Percentiles rank a stretch among this genome's conserved stretches.
These are phyloP conservation scores for Cladosporium velox DNA, from an alignment of 2,329 filamentous ascomycete genomes.

Conservation along the genomic window DNA sequence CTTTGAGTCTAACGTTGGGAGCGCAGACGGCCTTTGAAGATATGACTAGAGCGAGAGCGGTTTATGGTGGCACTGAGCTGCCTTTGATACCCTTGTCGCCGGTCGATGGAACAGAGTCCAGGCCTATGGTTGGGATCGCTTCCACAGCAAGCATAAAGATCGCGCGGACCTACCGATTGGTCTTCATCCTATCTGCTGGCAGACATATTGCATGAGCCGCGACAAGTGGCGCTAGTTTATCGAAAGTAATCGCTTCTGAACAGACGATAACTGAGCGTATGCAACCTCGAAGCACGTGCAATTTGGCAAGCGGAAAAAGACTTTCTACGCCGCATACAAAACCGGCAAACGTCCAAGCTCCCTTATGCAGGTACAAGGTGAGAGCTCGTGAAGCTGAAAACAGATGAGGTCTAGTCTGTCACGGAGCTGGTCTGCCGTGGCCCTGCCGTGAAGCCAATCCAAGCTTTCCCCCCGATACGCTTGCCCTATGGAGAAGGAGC, in stretches of 20 bases:
- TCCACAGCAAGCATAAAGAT: neutral
- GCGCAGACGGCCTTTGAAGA: neutral
- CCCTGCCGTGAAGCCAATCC: conserved; percentile 8
- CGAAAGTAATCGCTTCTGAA: neutral
- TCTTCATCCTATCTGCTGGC: neutral
- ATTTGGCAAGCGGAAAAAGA: neutral
- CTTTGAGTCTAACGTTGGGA: neutral
- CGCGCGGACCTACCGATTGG: neutral
- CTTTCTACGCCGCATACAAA: neutral
- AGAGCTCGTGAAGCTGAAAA: neutral
- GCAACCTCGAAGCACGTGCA: neutral
- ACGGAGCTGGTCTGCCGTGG: conserved; percentile 7
- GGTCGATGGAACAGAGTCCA: neutral
- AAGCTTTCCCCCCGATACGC: conserved; percentile 1
- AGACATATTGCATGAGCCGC: neutral
- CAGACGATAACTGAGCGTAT: neutral
- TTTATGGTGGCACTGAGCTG: neutral
- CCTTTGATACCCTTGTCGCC: neutral
- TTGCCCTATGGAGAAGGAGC: conserved; percentile 14
- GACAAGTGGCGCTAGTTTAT: conserved; percentile 1
- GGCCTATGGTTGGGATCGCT: neutral
- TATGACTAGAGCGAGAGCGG: conserved; percentile 1
- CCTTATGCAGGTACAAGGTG: conserved; percentile 1
- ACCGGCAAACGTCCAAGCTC: neutral
- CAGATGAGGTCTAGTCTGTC: neutral